Evolutionary conservation across 768 basidiomycete genomes (phyloP), one percentile per base, ranked within the genome.

Genomic region (Suillus brevipes): DNA sequence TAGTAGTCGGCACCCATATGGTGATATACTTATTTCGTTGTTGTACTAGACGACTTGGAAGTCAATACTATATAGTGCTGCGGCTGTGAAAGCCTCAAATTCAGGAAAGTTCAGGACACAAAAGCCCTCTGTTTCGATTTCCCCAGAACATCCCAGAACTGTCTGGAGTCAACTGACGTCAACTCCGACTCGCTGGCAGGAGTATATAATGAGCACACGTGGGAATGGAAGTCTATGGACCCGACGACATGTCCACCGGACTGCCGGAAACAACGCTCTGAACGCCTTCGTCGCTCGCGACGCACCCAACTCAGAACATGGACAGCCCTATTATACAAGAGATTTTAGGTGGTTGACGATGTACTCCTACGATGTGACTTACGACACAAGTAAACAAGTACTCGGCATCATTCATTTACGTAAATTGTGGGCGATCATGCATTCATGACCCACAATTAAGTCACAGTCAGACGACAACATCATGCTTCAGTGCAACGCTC

Each of bases 1-100:
- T 98, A 98, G 80, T 96, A 98, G 82, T 97, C 92, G 71, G 83
- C 81, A 67, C 91, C 92, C 91, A 93, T 94, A 50, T 78, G 42
- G 31, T 63, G 50, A 52, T 63, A 36, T 28, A 1, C 34, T 36
- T 36, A n/a, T 20, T 38, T 50, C 5, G 61, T 36, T 25, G 56
- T 23, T 31, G 9, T 16, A 34, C 16, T 50, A 50, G 8, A 55
- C 8, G 52, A 25, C 14, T 31, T 13, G 3, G 57, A 43, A 23
- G 40, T 38, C 12, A 50, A 25, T 5, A n/a, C 31, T 66, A 64
- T 64, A 55, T 62, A 65, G 40, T 62, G 18, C 23, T 55, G 60
- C 23, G 31, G 23, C 4, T 25, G 37, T 37, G 45, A 25, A 59
- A 10, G 38, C 25, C 62, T 37, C 13, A 1, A n/a, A 31, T 60